Evolutionary conservation across 2,329 filamentous ascomycete species (phyloP), one percentile per base, ranked within the genome.

Genomic region (Cercospora sp.): DNA sequence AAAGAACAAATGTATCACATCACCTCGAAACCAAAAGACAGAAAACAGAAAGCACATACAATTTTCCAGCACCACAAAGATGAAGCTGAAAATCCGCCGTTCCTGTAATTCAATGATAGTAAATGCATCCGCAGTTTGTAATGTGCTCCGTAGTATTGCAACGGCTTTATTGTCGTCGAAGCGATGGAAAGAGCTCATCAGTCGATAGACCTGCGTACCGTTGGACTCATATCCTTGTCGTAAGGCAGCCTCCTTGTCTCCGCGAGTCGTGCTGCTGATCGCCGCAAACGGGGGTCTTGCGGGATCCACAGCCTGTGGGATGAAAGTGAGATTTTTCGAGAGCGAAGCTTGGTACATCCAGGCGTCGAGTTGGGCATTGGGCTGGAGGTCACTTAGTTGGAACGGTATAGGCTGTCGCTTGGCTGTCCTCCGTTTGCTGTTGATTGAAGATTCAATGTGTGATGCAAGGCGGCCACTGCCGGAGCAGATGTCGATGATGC

Each of bases 101-200:
- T 90, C 88, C 77, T 92, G 90, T n/a, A 93, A 83, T 79, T 93
- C 90, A 69, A 93, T 88, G 68, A 93, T 91, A 8, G 85, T 89
- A 73, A 92, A 89, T 0, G 87, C 90, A 69, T 90, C 85, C 63
- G 87, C 85, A 0, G 86, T 91, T 72, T 87, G 82, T 42, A 92
- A 78, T 0, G 89, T 90, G 75, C 90, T 88, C 63, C 82, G 82
- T 33, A 94, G 77, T 31, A 92, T 89, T 8, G 83, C 82, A 28
- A 77, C 80, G 0, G 89, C 91, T 18, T 88, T 78, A 3, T 80
- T 79, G 74, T 93, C 89, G 69, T 88, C 85, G 72, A 93, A 93
- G 79, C 93, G 91, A 78, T 93, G 91, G 75, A 94, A 94, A 1
- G 90, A 87, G 2, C 92, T 82, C 78, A 91, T 93, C 60, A 93